Conservation (phyloP, 2,329 filamentous ascomycete species). For the Falciphora oryzae region DNA sequence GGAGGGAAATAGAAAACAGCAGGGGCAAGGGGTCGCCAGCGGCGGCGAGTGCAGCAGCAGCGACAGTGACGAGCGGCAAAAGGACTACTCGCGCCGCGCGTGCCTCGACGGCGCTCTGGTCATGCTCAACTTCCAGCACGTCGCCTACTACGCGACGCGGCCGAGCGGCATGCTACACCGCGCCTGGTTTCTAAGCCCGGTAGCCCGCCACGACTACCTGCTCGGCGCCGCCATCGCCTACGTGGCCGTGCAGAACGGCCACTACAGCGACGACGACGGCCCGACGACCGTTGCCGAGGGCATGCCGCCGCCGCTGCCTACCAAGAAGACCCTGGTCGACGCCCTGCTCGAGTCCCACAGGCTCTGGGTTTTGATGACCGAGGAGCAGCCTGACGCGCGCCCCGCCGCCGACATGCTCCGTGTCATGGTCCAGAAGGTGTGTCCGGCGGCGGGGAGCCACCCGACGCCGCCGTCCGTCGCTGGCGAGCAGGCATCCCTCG, state of each 20-base stretch:
- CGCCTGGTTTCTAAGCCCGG: conserved; percentile 52
- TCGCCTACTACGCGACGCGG: conserved; percentile 41
- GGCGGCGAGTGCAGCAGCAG: no score
- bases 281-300: conserved; percentile 21
- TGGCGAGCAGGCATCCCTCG: conserved; percentile 3
- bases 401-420: conserved; percentile 41
- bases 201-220: conserved; percentile 56
- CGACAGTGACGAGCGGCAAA: conserved; percentile 11
- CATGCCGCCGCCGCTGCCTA: conserved; percentile 22
- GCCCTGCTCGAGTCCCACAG: conserved; percentile 36
- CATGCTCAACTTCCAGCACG: conserved; percentile 41
- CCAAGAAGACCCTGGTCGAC: conserved; percentile 32
- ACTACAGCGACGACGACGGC: conserved; percentile 25
- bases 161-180: conserved; percentile 48
- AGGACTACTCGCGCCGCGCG: conserved; percentile 45
- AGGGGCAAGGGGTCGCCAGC: no score
- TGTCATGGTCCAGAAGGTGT: conserved; percentile 37
- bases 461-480: no score
- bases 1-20: no score
- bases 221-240: conserved; percentile 57
- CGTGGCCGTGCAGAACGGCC: conserved; percentile 40
- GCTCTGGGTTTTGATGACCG: conserved; percentile 38
- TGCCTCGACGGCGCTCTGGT: conserved; percentile 44
- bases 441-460: not conserved
- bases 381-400: conserved; percentile 31